Evolutionary conservation across 1,284 basidiomycete species (phyloP).

Genomic region (Trichosporon ovoides): DNA sequence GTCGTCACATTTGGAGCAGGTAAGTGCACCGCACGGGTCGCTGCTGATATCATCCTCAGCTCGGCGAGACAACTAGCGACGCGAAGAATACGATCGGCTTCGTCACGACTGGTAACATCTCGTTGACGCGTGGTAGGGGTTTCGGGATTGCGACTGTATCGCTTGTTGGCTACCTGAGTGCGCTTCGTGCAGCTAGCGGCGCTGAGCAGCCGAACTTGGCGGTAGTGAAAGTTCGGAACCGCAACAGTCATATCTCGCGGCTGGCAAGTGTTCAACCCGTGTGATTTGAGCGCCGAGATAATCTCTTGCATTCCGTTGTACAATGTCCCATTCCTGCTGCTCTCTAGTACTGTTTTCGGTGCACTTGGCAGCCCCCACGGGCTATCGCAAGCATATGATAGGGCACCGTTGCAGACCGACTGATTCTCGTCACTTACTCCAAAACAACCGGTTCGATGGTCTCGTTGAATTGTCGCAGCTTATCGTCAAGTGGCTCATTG

Average conservation of each 20-base stretch:
- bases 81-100: constrained; percentile 63
- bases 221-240: constrained; percentile 52
- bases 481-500: no score
- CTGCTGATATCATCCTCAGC: constrained; percentile 38
- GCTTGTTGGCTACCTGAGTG: constrained; percentile 54
- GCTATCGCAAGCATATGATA: no score
- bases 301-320: background rate
- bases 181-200: constrained; percentile 42
- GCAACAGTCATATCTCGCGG: constrained; percentile 49
- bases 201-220: constrained; percentile 45
- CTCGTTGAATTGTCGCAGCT: no score
- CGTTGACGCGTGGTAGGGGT: constrained; percentile 66
- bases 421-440: no score
- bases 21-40: background rate
- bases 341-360: no score
- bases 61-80: constrained; percentile 51
- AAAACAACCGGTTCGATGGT: no score
- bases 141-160: constrained; percentile 67
- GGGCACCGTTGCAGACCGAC: no score
- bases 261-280: constrained; percentile 32
- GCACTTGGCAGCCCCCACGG: no score
- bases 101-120: constrained; percentile 71
- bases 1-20: background rate
- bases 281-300: background rate
- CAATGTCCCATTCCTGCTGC: no score